These are phyloP conservation scores for Patellifolia procumbens DNA, from an alignment of 179 eudicot species.

Conservation along the genomic window DNA sequence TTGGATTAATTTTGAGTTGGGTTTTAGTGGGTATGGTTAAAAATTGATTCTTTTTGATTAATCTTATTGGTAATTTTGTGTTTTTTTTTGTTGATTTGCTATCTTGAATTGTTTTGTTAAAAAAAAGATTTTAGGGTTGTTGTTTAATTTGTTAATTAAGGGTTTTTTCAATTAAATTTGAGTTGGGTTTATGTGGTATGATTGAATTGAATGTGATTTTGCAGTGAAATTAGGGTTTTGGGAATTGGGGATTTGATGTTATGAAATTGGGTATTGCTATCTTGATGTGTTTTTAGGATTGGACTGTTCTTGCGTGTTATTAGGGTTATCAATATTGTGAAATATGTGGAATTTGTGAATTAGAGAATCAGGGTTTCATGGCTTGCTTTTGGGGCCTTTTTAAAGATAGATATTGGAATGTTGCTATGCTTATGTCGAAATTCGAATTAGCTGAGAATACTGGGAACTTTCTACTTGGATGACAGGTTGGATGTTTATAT, in stretches of 20 bases:
- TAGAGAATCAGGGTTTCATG: too few species aligned
- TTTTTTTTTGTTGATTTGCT: conserved; percentile 13
- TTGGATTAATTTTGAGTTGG: conserved; percentile 13
- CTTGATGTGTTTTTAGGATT: neutral
- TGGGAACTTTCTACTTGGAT: conserved; percentile 22
- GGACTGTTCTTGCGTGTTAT: neutral
- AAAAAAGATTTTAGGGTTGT: conserved; percentile 20
- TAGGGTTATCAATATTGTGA: conserved; percentile 27
- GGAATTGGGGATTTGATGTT: too few species aligned
- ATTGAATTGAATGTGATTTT: neutral
- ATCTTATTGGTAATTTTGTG: conserved; percentile 21
- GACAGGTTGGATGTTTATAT: conserved; percentile 64
- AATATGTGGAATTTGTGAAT: too few species aligned
- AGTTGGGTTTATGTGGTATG: too few species aligned
- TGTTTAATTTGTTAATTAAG: neutral
- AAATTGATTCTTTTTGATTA: conserved; percentile 12
- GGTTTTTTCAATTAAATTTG: too few species aligned
- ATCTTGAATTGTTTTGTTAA: conserved; percentile 25
- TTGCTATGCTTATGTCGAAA: neutral
- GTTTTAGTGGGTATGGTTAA: conserved; percentile 22
- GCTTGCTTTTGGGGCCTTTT: neutral
- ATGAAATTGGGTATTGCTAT: too few species aligned
- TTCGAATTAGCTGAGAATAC: too few species aligned
- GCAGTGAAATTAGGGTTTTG: neutral
- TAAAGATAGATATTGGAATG: neutral